Evolutionary conservation across 2,329 filamentous ascomycete species (phyloP).

Genomic region (Cladosporium sp.): DNA sequence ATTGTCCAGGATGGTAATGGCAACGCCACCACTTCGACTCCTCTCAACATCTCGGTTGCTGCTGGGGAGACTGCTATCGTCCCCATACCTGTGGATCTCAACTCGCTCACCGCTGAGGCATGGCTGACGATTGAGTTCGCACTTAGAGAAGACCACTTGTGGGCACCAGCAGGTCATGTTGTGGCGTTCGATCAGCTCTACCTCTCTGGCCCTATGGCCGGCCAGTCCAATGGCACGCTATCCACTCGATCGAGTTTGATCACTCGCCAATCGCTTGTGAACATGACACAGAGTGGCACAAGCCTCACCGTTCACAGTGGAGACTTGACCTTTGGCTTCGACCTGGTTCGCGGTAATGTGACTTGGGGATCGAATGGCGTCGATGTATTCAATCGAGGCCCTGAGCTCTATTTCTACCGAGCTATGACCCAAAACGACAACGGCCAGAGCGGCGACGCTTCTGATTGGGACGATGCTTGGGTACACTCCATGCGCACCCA

Average conservation of each 20-base stretch:
- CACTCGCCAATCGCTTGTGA: background rate
- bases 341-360: slow-evolving; percentile 11
- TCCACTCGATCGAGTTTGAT: background rate
- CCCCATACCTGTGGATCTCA: slow-evolving; percentile 12
- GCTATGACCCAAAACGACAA: slow-evolving; percentile 65
- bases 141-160: slow-evolving; percentile 31
- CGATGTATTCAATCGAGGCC: slow-evolving; percentile 17
- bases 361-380: slow-evolving; percentile 23
- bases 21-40: background rate
- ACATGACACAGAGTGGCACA: slow-evolving; percentile 6
- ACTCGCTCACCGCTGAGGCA: slow-evolving; percentile 13
- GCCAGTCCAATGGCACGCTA: slow-evolving; percentile 6
- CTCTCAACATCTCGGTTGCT: slow-evolving; percentile 11
- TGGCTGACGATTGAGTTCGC: slow-evolving; percentile 27
- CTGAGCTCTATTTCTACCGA: slow-evolving; percentile 51
- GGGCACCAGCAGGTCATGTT: slow-evolving; percentile 33
- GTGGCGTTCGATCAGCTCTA: slow-evolving; percentile 28
- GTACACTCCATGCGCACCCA: slow-evolving; percentile 19
- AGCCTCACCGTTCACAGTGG: slow-evolving; percentile 8
- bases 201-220: slow-evolving; percentile 25
- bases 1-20: slow-evolving; percentile 1
- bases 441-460: slow-evolving; percentile 41
- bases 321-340: slow-evolving; percentile 4
- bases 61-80: slow-evolving; percentile 20
- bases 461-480: slow-evolving; percentile 50